phyloP scores from a whole-genome alignment of 73 alveolate genomes.

The Paramecium primaurelia region DNA sequence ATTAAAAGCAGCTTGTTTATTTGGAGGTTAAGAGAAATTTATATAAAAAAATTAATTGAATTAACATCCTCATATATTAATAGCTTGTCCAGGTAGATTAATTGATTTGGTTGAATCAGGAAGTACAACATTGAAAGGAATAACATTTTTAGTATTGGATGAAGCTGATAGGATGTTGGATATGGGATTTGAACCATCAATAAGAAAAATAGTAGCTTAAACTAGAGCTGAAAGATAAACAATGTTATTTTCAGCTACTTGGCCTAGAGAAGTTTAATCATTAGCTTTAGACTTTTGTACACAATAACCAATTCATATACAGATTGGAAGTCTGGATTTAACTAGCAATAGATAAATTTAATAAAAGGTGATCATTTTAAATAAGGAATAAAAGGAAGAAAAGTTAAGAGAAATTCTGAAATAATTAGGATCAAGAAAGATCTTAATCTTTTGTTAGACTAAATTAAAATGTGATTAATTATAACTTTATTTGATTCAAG shows the following conservation, averaged over 20 bases:
- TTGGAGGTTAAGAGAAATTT: slow-evolving; percentile 87
- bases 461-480: slow-evolving; percentile 80
- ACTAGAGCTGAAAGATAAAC: slow-evolving; percentile 71
- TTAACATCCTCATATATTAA: slow-evolving; percentile 77
- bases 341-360: slow-evolving; percentile 64
- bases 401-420: slow-evolving; percentile 33
- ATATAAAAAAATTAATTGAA: slow-evolving; percentile 66
- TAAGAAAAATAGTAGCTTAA: slow-evolving; percentile 70
- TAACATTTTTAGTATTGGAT: slow-evolving; percentile 77
- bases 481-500: slow-evolving; percentile 60
- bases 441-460: slow-evolving; percentile 77
- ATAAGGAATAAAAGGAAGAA: slow-evolving; percentile 37
- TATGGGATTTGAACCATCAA: slow-evolving; percentile 88
- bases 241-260: slow-evolving; percentile 90
- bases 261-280: slow-evolving; percentile 74
- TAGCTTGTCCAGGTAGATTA: slow-evolving; percentile 91
- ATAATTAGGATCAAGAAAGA: slow-evolving; percentile 49
- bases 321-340: slow-evolving; percentile 73
- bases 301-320: slow-evolving; percentile 68
- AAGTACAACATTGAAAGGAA: slow-evolving; percentile 64
- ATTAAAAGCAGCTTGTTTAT: slow-evolving; percentile 76
- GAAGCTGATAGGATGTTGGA: slow-evolving; percentile 96
- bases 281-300: slow-evolving; percentile 79
- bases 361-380: slow-evolving; percentile 42
- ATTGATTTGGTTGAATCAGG: slow-evolving; percentile 82